These are phyloP conservation scores for Peniophora sp. DNA, from an alignment of 1,284 basidiomycete species.

Conservation along the genomic window DNA sequence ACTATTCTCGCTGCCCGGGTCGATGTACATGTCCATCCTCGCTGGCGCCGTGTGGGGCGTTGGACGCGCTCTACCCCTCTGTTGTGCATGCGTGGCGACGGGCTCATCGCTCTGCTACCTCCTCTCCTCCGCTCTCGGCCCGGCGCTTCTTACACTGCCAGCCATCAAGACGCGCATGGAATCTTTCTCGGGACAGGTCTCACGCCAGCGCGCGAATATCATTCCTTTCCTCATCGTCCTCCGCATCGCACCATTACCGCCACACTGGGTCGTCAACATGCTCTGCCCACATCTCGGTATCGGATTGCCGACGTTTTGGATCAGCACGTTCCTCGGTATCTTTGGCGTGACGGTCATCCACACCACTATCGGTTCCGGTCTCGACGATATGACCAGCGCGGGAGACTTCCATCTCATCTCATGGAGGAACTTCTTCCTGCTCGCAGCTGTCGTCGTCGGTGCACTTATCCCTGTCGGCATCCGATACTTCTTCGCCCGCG, in stretches of 20 bases:
- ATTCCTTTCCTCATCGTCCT: conserved; percentile 88
- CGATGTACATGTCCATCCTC: conserved; percentile 97
- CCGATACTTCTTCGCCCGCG: conserved; percentile 62
- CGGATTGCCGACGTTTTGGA: conserved; percentile 80
- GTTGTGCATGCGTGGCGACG: conserved; percentile 86
- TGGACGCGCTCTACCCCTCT: conserved; percentile 81
- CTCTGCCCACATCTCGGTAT: conserved; percentile 93
- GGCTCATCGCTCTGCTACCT: conserved; percentile 92
- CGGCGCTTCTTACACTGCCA: conserved; percentile 79
- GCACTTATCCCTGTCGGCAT: conserved; percentile 89
- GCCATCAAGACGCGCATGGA: conserved; percentile 79
- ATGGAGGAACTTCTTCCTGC: conserved; percentile 77
- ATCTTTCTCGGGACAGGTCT: conserved; percentile 72
- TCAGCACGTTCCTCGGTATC: conserved; percentile 85
- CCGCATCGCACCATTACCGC: conserved; percentile 91
- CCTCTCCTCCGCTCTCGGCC: conserved; percentile 84
- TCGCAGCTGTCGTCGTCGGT: conserved; percentile 80
- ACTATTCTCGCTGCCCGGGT: conserved; percentile 93
- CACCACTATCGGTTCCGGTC: conserved; percentile 87
- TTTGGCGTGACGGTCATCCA: conserved; percentile 92
- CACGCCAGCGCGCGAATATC: conserved; percentile 68
- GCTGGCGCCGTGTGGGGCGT: conserved; percentile 96
- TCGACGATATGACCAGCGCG: conserved; percentile 92
- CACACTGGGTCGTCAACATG: conserved; percentile 95
- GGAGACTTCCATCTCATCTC: conserved; percentile 91